A percentile compares a stretch with the other conserved stretches of the same genome.
Evolutionary conservation across 345 rosid species (phyloP).

Genomic region (Populus davidiana): DNA sequence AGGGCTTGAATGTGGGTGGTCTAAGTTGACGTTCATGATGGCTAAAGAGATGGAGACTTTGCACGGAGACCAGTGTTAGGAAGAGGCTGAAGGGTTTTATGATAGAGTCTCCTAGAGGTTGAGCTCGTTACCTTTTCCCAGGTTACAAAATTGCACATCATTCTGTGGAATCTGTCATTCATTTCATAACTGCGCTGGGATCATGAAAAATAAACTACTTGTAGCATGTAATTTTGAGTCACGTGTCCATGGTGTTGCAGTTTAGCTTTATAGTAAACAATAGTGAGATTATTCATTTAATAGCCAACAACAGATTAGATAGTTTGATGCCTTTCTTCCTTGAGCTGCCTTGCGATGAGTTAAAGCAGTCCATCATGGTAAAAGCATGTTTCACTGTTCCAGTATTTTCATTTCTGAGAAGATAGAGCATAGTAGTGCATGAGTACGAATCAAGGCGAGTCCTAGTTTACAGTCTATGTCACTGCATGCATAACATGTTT

Average conservation of each 20-base stretch:
- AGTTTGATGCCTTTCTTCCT: background rate
- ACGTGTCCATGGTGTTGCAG: background rate
- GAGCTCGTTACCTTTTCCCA: too few relatives aligned
- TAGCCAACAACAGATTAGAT: background rate
- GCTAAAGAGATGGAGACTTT: background rate
- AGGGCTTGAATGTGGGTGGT: constrained; percentile 51
- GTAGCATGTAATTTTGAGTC: background rate
- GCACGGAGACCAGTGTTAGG: background rate
- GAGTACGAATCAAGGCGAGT: background rate
- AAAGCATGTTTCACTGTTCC: background rate
- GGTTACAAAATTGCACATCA: background rate
- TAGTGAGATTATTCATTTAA: background rate
- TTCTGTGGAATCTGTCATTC: background rate
- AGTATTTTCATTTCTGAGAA: background rate
- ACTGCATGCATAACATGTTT: background rate
- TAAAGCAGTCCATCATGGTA: background rate
- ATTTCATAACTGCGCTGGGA: background rate
- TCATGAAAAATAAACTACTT: background rate
- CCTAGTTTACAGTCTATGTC: background rate
- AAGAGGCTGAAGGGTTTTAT: background rate
- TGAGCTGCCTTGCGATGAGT: background rate
- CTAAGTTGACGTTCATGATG: constrained; percentile 27
- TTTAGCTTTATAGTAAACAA: background rate
- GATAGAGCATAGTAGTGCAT: background rate
- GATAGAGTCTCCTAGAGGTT: background rate